Evolutionary conservation across 2,329 filamentous ascomycete species (phyloP), one percentile per base, ranked within the genome.

Genomic region (Pseudocercospora cruenta): DNA sequence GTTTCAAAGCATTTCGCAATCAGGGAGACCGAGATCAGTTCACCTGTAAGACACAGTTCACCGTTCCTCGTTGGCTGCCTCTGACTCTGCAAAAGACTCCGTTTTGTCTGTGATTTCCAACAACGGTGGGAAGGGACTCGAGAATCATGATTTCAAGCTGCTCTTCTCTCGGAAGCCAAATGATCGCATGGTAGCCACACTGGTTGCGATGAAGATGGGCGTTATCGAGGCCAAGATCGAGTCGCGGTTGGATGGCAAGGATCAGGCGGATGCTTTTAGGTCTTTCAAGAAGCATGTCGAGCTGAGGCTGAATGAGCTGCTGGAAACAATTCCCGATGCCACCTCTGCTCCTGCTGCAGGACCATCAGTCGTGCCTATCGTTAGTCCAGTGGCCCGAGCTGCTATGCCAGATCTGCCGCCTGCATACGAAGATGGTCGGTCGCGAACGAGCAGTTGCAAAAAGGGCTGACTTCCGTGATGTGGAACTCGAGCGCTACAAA

Each of bases 151-250:
- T n/a, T 71, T 75, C 67, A 69, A 67, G 16, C 68, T 74, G 14
- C 62, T 74, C 36, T 73, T 66, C 67, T 70, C 71, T 16, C 69
- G 71, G n/a, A 67, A 63, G 24, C 53, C 60, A 10, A 60, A 64
- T 28, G 66, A 69, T 10, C 62, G 69, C 3, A 33, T 73, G 22
- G 60, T 74, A 12, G 70, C 73, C 3, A 70, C 70, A 2, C 65
- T 75, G 31, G 70, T 74, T 4, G 69, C 70, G 1, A 63, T 68
- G 16, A 65, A 69, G 9, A 43, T 62, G 24, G 70, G 69, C 31
- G 64, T 71, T 9, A 71, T 74, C n/a, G 58, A 57, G n/a, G 70
- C 69, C 8, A 74, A 74, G 57, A 67, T 73, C 21, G 72, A 72
- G 47, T 59, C 70, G 8, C 54, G 45, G 10, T 47, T 43, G 8